Evolutionary conservation across 805 yeast genomes (phyloP), one percentile per base, ranked within the genome.

Genomic region (Wickerhamomyces subpelliculosus): DNA sequence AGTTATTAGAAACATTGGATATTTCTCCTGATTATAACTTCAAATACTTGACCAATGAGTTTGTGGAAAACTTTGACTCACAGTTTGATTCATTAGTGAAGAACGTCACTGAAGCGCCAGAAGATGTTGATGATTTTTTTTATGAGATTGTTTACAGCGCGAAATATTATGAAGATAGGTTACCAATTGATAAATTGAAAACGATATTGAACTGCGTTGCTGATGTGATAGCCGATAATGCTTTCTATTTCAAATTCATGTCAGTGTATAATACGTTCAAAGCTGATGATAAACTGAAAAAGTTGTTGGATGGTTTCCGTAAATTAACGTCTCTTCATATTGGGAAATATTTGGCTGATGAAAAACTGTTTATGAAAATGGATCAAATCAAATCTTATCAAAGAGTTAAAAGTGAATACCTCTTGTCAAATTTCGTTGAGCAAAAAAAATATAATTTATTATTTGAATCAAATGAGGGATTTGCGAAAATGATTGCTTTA

Each of bases 401-500:
- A 12, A 33, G 35, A 13, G 25, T 26, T 12, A 37, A 19, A 7
- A 21, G 18, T 10, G 22, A 23, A 1, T 26, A 35, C 5, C 25
- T 36, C 17, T 31, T 38, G 8, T 31, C 35, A 4, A 32, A 31
- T 5, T 18, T 43, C 16, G 39, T 49, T 1, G 44, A 47, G 27
- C 70, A 76, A 42, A 68, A 68, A 51, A 75, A 79, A 45, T 86
- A 66, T 61, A 82, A 84, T 41, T 62, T 87, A 14, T 49, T 85
- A 8, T 74, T 78, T 35, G 96, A 89, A 56, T 83, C 83, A 43
- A 64, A 78, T 19, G 87, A 82, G 52, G 97, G 96, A 1, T 88
- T 75, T 58, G 59, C 94, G 11, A 79, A 77, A 47, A 61, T 84
- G 24, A 55, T 78, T 1, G 68, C 68, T 2, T 75, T 79, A 34